These are phyloP conservation scores for Phytophthora gonapodyides DNA, from an alignment of 352 stramenopile species.

Conservation along the genomic window DNA sequence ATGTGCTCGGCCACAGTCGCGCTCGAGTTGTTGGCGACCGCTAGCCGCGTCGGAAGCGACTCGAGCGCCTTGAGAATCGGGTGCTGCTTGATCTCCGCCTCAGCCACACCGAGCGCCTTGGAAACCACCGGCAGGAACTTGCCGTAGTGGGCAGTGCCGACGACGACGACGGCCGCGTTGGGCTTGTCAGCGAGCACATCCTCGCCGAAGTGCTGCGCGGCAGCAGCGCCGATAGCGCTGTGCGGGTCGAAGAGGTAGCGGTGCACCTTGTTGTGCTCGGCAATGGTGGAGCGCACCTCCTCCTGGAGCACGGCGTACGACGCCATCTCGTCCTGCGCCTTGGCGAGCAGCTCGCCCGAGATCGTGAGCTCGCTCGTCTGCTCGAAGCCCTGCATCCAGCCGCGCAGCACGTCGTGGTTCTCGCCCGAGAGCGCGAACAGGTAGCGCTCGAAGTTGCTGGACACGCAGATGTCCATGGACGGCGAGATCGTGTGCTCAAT, in stretches of 20 bases:
- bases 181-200: conserved; percentile 61
- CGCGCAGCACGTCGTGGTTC: conserved; percentile 85
- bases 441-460: conserved; percentile 99
- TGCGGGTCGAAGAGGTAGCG: conserved; percentile 98
- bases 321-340: conserved; percentile 94
- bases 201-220: conserved; percentile 83
- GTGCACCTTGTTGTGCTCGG: conserved; percentile 90
- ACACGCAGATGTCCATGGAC: conserved; percentile 99
- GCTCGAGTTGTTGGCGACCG: conserved; percentile 68
- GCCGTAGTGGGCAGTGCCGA: conserved; percentile 97
- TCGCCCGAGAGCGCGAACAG: conserved; percentile 97
- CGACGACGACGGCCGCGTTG: conserved; percentile 86
- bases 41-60: conserved; percentile 62
- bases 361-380: conserved; percentile 94
- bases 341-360: conserved; percentile 84
- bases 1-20: conserved; percentile 66
- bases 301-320: conserved; percentile 86
- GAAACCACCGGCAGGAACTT: conserved; percentile 97
- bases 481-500: conserved; percentile 96
- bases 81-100: conserved; percentile 75
- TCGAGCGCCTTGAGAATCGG: conserved; percentile 77
- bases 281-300: conserved; percentile 94
- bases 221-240: conserved; percentile 94
- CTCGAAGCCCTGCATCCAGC: conserved; percentile 97
- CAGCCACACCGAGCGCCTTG: conserved; percentile 81